Base-by-base conservation (phyloP, 2,329 filamentous ascomycete species). In the Penicillium sp. region DNA sequence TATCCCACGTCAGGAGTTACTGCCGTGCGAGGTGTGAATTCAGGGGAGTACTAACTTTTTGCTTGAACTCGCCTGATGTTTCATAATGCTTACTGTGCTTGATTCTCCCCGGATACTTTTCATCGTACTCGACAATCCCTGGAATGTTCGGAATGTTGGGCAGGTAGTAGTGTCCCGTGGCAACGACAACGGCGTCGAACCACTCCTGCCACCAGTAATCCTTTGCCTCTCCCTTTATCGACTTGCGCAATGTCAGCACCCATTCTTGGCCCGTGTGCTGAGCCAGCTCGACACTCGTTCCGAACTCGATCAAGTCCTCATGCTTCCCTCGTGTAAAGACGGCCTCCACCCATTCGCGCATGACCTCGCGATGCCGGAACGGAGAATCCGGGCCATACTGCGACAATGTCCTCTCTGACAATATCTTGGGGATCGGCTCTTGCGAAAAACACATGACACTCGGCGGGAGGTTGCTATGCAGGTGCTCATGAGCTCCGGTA, bases 171-270 rank as follows among this genome's bases (percentile, higher is more conserved):
- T 87, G 85, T 0, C 86, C 86, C 3, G 45, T 47, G 4, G 45
- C 45, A 23, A 47, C 45, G 1, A 47, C 45, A 3, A 88, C 81
- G 1, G 83, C 85, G 64, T 88, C 86, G 58, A 87, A 88, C 44
- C 76, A 76, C 69, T 88, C 86, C 0, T 74, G 74, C 85, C 85
- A 87, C 85, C 86, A 88, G 60, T 82, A 81, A 64, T 88, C 23
- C 2, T 26, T 47, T 26, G 82, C 54, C 71, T 69, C 17, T 73
- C 45, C 47, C 35, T 75, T 5, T 19, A 46, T 17, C 30, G 45
- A 47, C 38, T 44, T 66, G 30, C 84, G 76, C 15, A 88, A 69
- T 2, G 79, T 82, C 3, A 86, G 65, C 54, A 78, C 78, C 85
- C 81, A 88, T 72, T 82, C 82, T 0, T 68, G 61, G 0, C 76